These are phyloP conservation scores for Thalassiosira oceanica DNA, from an alignment of 352 stramenopile genomes.

Conservation along the genomic window DNA sequence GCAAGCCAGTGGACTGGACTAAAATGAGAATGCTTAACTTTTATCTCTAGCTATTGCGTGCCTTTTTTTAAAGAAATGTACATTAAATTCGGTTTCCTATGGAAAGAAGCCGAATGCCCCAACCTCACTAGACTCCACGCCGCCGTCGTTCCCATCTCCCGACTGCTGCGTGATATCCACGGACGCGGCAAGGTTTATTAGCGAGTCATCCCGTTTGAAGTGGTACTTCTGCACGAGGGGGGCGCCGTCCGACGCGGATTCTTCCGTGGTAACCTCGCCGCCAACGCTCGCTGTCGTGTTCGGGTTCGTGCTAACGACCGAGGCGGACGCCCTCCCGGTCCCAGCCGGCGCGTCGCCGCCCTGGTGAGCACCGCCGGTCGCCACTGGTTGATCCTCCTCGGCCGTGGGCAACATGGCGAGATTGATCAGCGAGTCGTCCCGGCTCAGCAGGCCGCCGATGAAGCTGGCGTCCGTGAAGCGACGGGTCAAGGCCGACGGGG, in stretches of 20 bases:
- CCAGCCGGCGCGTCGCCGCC: not conserved
- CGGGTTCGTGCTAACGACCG: too few species aligned
- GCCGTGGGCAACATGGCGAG: conserved; percentile 65
- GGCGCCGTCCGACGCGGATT: too few species aligned
- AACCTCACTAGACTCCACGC: too few species aligned
- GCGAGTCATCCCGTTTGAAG: conserved; percentile 11
- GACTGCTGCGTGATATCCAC: not conserved
- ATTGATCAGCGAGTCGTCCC: conserved; percentile 70
- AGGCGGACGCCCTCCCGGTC: not conserved
- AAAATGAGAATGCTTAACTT: too few species aligned
- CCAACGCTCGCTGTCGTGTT: too few species aligned
- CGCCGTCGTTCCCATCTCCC: not conserved
- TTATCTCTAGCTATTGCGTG: too few species aligned
- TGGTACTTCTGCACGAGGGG: too few species aligned
- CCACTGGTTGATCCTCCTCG: conserved; percentile 3
- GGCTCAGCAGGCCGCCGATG: conserved; percentile 43
- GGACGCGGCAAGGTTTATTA: conserved; percentile 4
- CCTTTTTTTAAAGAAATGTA: too few species aligned
- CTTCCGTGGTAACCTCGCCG: too few species aligned
- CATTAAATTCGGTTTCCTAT: too few species aligned
- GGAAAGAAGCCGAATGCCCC: too few species aligned
- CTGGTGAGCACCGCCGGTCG: not conserved
- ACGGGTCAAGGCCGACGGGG: not conserved
- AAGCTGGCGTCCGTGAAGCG: not conserved
- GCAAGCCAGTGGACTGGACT: too few species aligned